Percentiles rank a stretch among this genome's conserved stretches.
Conservation (phyloP, 257 asterid species). For the Solanum chilense region DNA sequence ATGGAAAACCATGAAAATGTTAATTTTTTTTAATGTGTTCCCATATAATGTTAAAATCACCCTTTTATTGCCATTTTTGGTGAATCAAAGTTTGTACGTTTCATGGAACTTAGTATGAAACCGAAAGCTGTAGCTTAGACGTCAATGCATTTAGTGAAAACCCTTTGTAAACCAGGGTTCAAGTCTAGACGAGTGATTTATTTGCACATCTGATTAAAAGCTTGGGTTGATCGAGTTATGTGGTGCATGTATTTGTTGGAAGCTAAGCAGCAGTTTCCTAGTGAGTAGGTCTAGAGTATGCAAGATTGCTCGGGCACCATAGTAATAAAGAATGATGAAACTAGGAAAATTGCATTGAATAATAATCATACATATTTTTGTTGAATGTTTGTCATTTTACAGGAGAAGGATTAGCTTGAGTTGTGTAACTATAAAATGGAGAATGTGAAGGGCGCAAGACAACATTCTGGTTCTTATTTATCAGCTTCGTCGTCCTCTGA, state of each 20-base stretch:
- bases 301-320: not conserved
- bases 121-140: not conserved
- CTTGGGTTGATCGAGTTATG: not conserved
- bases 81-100: not conserved
- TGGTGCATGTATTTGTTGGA: not conserved
- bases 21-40: not conserved
- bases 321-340: not conserved
- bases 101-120: not conserved
- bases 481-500: slow-evolving; percentile 18
- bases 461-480: not conserved
- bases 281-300: not conserved
- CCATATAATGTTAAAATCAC: not conserved
- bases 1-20: not conserved
- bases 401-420: not conserved
- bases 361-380: not conserved
- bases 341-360: not conserved
- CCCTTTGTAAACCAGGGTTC: not conserved
- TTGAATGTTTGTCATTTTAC: not conserved
- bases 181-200: not conserved
- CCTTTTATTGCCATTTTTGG: not conserved
- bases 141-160: not conserved
- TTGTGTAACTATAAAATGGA: not conserved
- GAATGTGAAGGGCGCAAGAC: not conserved
- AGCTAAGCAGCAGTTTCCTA: not conserved
- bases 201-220: not conserved